Conservation (phyloP, 768 basidiomycete genomes). For the Auriscalpium orientale region DNA sequence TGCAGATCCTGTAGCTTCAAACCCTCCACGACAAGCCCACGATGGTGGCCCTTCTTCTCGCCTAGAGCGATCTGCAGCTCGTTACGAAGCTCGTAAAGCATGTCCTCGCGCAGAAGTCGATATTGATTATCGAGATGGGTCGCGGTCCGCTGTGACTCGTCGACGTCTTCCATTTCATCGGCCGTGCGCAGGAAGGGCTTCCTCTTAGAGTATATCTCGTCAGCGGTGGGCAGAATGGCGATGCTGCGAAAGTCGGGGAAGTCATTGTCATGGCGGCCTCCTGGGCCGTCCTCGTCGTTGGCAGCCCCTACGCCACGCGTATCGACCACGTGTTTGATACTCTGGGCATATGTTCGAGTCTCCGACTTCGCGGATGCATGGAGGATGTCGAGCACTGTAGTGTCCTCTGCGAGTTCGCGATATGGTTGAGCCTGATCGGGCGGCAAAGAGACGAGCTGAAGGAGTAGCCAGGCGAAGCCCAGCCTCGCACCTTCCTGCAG, state of each 20-base stretch:
- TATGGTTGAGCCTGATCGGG: conserved; percentile 28
- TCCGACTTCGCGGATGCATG: conserved; percentile 18
- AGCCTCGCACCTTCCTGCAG: conserved; percentile 26
- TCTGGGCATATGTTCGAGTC: conserved; percentile 25
- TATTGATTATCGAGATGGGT: conserved; percentile 61
- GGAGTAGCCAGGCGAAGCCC: conserved; percentile 42
- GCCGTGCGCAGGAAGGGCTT: conserved; percentile 40
- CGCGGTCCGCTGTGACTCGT: conserved; percentile 30
- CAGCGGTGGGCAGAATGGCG: conserved; percentile 55
- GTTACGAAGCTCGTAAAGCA: conserved; percentile 50
- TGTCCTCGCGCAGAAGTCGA: conserved; percentile 56
- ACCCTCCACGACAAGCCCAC: conserved; percentile 32
- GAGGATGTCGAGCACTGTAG: conserved; percentile 21
- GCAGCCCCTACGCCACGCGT: conserved; percentile 18
- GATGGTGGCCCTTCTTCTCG: conserved; percentile 32
- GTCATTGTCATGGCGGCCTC: conserved; percentile 68
- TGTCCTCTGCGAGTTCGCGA: conserved; percentile 30
- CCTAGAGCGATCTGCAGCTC: conserved; percentile 38
- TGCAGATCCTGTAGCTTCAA: conserved; percentile 31
- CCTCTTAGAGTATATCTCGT: conserved; percentile 42
- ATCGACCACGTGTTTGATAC: conserved; percentile 34
- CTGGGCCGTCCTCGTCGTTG: conserved; percentile 32
- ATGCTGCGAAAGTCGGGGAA: conserved; percentile 52
- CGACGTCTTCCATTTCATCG: conserved; percentile 33
- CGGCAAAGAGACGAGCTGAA: conserved; percentile 37